phyloP scores from a whole-genome alignment of 176 grass and related monocot genomes.

The Oryza glumipatula region DNA sequence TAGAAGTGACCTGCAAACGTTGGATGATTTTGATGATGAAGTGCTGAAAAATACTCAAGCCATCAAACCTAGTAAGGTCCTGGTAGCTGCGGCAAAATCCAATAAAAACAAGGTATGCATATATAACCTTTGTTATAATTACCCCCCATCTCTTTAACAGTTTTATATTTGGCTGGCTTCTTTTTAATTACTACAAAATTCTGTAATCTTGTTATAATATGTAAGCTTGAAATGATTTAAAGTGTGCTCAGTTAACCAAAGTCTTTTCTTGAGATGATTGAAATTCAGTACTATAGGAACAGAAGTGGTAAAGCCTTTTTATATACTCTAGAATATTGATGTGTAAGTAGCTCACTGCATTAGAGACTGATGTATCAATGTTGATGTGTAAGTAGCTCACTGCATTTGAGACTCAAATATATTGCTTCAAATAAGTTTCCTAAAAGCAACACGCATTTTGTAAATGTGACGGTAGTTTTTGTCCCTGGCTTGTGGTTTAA shows the following conservation, averaged over 20 bases:
- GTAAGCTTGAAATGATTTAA: neutral
- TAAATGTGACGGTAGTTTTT: neutral
- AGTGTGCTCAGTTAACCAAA: neutral
- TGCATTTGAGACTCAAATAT: neutral
- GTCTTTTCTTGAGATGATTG: neutral
- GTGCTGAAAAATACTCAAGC: constrained; percentile 55
- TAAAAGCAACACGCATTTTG: neutral
- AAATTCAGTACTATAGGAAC: neutral
- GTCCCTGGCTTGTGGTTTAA: neutral
- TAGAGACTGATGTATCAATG: too few relatives aligned
- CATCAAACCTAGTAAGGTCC: constrained; percentile 47
- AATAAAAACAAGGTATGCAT: constrained; percentile 77
- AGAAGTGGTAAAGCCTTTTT: neutral
- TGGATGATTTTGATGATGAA: constrained; percentile 92
- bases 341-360: too few relatives aligned
- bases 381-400: neutral
- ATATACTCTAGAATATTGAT: neutral
- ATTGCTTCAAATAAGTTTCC: neutral
- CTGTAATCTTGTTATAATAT: constrained; percentile 29
- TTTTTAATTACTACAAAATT: neutral
- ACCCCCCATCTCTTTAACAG: constrained; percentile 13
- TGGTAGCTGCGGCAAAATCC: constrained; percentile 48
- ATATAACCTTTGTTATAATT: constrained; percentile 9
- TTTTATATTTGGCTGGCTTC: constrained; percentile 27
- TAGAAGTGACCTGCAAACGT: constrained; percentile 52